Conservation (phyloP, 805 yeast genomes). For the Ogataea neopini region DNA sequence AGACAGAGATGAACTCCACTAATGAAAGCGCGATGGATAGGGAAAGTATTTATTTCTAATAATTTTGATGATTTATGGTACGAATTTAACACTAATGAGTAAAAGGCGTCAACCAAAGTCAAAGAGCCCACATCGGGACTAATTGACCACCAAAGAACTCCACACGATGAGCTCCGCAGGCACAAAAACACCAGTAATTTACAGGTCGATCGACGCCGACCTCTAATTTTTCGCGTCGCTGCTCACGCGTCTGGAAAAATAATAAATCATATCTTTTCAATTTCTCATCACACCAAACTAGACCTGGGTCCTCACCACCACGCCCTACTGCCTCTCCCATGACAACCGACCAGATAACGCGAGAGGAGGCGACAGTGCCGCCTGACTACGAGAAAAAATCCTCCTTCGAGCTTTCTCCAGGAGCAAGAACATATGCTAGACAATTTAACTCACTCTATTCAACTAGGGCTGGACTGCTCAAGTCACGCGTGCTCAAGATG, state of each 20-base stretch:
- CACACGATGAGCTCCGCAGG: too few species aligned
- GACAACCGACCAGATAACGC: conserved; percentile 27
- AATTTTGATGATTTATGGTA: too few species aligned
- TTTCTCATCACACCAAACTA: neutral
- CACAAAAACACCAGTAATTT: too few species aligned
- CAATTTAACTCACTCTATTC: conserved; percentile 63
- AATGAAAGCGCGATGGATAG: neutral
- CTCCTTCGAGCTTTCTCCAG: conserved; percentile 18
- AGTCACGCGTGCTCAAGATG: conserved; percentile 46
- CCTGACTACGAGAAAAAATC: conserved; percentile 11
- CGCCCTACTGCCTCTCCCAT: conserved; percentile 9
- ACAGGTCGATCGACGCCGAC: neutral
- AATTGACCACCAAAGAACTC: too few species aligned
- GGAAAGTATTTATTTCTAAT: conserved; percentile 3
- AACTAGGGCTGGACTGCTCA: conserved; percentile 49
- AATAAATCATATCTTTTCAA: neutral
- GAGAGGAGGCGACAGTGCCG: conserved; percentile 18
- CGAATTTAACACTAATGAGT: too few species aligned
- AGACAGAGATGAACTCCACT: neutral
- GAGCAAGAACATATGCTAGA: conserved; percentile 44
- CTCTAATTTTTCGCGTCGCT: neutral
- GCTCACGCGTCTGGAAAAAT: conserved; percentile 1
- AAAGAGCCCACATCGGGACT: too few species aligned
- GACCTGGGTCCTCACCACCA: neutral
- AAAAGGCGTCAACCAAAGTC: too few species aligned